phyloP scores from a whole-genome alignment of 2,329 filamentous ascomycete genomes.

The Xylaria sp. region DNA sequence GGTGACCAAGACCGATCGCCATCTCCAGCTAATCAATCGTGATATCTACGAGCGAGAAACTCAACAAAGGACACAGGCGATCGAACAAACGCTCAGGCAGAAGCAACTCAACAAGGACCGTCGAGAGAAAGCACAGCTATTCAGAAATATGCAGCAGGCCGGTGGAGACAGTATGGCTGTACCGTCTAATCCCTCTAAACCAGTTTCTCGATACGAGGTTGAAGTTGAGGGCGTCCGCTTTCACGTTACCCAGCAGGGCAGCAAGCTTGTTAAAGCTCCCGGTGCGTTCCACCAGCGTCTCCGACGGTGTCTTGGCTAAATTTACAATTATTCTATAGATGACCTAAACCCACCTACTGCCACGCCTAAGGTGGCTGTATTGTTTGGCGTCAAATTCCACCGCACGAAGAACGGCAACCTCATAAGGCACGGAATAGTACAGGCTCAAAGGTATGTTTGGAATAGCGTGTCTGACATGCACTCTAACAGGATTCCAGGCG shows the following conservation, averaged over 20 bases:
- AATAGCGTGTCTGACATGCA: conserved; percentile 39
- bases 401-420: conserved; percentile 90
- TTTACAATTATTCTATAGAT: conserved; percentile 53
- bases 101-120: conserved; percentile 65
- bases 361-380: conserved; percentile 77
- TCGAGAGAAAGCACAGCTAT: conserved; percentile 68
- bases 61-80: conserved; percentile 74
- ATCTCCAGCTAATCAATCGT: conserved; percentile 85
- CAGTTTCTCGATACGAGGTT: conserved; percentile 67
- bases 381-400: conserved; percentile 84
- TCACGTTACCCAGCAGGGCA: conserved; percentile 78
- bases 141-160: conserved; percentile 57
- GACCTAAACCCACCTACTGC: conserved; percentile 69
- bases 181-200: conserved; percentile 48
- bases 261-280: conserved; percentile 80
- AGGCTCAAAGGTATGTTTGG: conserved; percentile 76
- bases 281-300: conserved; percentile 64
- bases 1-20: conserved; percentile 79
- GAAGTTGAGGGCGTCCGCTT: conserved; percentile 79
- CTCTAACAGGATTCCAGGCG: conserved; percentile 59
- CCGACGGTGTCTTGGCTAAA: conserved; percentile 37
- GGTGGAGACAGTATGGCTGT: conserved; percentile 41
- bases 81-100: conserved; percentile 74
- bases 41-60: conserved; percentile 80
- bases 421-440: conserved; percentile 79